These are phyloP conservation scores for Dalbergia cochinchinensis DNA, from an alignment of 306 rosid genomes.

Conservation along the genomic window DNA sequence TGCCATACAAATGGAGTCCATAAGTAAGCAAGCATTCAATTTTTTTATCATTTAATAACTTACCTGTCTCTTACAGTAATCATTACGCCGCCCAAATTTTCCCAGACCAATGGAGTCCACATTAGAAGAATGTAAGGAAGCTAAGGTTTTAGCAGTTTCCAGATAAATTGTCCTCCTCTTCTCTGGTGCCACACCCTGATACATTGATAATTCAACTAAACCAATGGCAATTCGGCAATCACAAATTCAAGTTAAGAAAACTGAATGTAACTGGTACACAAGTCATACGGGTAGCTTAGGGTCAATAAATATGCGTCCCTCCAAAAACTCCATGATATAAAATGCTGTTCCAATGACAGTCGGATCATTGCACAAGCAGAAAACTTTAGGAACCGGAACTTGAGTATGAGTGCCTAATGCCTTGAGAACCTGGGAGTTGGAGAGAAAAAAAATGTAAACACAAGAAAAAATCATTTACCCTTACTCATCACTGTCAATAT, in stretches of 20 bases:
- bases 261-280: constrained; percentile 9
- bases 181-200: constrained; percentile 75
- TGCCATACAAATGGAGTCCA: constrained; percentile 11
- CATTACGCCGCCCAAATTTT: constrained; percentile 73
- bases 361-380: constrained; percentile 84
- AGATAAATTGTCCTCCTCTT: constrained; percentile 74
- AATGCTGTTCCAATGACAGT: constrained; percentile 82
- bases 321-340: constrained; percentile 94
- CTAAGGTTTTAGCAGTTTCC: constrained; percentile 72
- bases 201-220: constrained; percentile 43
- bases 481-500: neutral
- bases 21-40: constrained; percentile 11
- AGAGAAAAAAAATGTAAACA: neutral
- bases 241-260: constrained; percentile 16
- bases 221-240: constrained; percentile 10
- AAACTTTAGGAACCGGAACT: constrained; percentile 89
- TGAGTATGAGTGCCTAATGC: constrained; percentile 74
- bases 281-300: constrained; percentile 76
- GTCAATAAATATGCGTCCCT: constrained; percentile 86
- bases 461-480: neutral
- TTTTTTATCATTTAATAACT: constrained; percentile 19
- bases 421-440: constrained; percentile 70
- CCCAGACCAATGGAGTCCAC: constrained; percentile 85
- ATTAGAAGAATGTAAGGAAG: constrained; percentile 75
- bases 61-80: constrained; percentile 94